phyloP scores from a whole-genome alignment of 768 basidiomycete genomes.

The Gymnopilus junonius region DNA sequence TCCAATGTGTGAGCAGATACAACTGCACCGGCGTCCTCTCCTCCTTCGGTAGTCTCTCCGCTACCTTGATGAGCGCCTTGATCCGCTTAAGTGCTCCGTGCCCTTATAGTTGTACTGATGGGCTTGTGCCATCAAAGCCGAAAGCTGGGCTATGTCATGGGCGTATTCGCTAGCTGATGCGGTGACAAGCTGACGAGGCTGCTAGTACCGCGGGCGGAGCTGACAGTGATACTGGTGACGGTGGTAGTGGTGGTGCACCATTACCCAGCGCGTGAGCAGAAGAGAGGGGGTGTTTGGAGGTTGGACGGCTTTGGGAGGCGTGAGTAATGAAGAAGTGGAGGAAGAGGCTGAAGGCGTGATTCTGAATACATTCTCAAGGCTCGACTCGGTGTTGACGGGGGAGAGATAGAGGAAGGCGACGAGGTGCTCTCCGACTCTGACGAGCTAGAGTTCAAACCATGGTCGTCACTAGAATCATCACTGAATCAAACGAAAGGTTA shows the following conservation, averaged over 20 bases:
- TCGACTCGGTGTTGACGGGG: neutral
- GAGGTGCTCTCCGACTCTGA: neutral
- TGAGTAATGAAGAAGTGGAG: neutral
- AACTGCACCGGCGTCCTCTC: constrained; percentile 22
- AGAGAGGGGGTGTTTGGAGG: neutral
- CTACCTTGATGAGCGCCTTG: constrained; percentile 20
- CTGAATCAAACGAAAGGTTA: neutral
- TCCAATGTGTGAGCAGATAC: constrained; percentile 25
- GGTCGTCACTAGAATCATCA: neutral
- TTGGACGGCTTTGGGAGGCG: neutral
- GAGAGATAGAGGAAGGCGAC: neutral
- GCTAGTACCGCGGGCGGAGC: no score
- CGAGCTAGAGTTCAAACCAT: neutral
- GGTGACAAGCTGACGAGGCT: no score
- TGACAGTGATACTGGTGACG: no score
- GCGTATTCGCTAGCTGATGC: neutral
- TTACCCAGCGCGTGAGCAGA: neutral
- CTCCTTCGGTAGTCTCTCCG: constrained; percentile 20
- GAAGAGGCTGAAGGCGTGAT: neutral
- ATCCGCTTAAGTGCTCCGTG: constrained; percentile 9
- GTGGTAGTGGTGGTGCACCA: no score
- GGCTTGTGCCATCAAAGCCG: neutral
- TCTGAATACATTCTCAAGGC: neutral
- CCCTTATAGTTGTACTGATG: neutral
- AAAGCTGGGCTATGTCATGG: neutral